Conservation (phyloP, 179 eudicot species). For the Actinidia arguta region DNA sequence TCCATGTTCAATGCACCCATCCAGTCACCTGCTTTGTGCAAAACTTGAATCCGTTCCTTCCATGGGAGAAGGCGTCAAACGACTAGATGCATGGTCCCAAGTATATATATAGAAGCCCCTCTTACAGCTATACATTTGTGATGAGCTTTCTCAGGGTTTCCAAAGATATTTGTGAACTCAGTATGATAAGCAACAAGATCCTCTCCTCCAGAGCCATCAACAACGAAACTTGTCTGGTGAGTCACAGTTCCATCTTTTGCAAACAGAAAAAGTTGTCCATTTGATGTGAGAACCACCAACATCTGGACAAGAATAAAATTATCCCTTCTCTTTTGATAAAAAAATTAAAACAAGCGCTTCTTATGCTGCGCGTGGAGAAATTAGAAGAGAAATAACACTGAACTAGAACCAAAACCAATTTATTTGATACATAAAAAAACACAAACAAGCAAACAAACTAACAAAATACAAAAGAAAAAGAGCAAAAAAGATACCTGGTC, state of each 20-base stretch:
- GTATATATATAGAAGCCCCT: conserved; percentile 86
- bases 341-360: not conserved
- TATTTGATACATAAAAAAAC: conserved; percentile 5
- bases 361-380: not conserved
- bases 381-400: not conserved
- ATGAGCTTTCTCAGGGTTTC: conserved; percentile 95
- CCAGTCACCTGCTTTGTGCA: conserved; percentile 96
- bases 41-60: conserved; percentile 91
- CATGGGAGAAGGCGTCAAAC: conserved; percentile 91
- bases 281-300: conserved; percentile 84
- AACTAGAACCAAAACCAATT: not conserved
- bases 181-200: conserved; percentile 83
- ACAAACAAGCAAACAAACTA: conserved; percentile 6
- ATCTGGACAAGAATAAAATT: conserved; percentile 53
- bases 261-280: conserved; percentile 82
- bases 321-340: not conserved
- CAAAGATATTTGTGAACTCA: conserved; percentile 67
- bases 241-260: conserved; percentile 86
- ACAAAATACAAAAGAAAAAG: not conserved
- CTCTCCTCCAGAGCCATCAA: conserved; percentile 67
- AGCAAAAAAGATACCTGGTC: conserved; percentile 77
- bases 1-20: conserved; percentile 99
- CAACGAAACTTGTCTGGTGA: conserved; percentile 82
- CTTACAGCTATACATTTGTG: conserved; percentile 85
- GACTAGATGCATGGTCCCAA: conserved; percentile 76